phyloP scores from a whole-genome alignment of 1,284 basidiomycete genomes.

The Mycena citricolor region DNA sequence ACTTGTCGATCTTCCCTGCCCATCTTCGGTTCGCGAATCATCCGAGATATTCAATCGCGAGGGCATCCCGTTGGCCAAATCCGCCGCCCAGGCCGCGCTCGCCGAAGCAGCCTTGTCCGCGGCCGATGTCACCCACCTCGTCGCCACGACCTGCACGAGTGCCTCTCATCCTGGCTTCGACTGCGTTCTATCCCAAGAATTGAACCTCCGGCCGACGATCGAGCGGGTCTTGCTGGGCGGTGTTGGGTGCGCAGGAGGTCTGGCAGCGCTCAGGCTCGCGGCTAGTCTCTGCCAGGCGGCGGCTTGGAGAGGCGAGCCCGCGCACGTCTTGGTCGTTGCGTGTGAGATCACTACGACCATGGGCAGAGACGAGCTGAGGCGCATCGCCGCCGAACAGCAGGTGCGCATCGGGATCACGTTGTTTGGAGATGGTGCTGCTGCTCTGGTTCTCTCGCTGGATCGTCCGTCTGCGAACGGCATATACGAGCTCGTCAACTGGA shows the following conservation, averaged over 20 bases:
- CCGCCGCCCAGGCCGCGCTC: constrained; percentile 8
- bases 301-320: constrained; percentile 7
- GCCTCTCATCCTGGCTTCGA: constrained; percentile 14
- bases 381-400: constrained; percentile 9
- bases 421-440: constrained; percentile 12
- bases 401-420: constrained; percentile 9
- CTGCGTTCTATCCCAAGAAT: constrained; percentile 5
- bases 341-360: constrained; percentile 13
- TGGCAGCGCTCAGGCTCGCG: constrained; percentile 11
- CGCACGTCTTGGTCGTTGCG: constrained; percentile 12
- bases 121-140: constrained; percentile 12
- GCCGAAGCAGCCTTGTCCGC: constrained; percentile 1
- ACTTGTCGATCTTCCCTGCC: constrained; percentile 2
- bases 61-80: constrained; percentile 8
- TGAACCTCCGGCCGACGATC: constrained; percentile 7
- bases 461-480: constrained; percentile 3
- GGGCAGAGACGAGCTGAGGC: constrained; percentile 7
- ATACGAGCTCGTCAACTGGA: constrained; percentile 13
- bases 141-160: constrained; percentile 15
- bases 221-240: constrained; percentile 17
- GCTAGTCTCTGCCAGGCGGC: constrained; percentile 12
- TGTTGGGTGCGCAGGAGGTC: constrained; percentile 11
- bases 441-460: constrained; percentile 13
- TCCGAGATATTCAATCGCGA: constrained; percentile 12
- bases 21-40: constrained; percentile 6